These are phyloP conservation scores for Microthlaspi erraticum DNA, from an alignment of 345 rosid genomes.

Conservation along the genomic window DNA sequence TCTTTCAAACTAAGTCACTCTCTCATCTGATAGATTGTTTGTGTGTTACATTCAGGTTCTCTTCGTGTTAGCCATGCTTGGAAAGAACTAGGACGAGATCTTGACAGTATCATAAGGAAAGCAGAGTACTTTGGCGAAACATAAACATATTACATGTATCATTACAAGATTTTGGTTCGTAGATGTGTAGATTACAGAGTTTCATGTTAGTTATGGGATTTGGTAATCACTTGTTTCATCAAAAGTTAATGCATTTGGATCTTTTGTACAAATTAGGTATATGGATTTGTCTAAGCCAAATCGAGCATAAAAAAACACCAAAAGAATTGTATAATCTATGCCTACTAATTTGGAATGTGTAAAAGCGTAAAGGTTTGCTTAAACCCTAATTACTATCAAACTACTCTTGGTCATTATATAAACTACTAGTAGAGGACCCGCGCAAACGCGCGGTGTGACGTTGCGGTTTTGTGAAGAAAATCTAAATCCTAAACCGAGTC, in stretches of 20 bases:
- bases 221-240: slow-evolving; percentile 9
- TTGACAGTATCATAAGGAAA: slow-evolving; percentile 15
- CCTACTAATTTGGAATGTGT: too few species aligned
- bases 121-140: neutral
- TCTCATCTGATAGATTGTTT: neutral
- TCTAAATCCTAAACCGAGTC: too few species aligned
- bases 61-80: slow-evolving; percentile 9
- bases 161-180: slow-evolving; percentile 1
- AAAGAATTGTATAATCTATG: too few species aligned
- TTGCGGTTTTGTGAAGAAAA: too few species aligned
- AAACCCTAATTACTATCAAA: too few species aligned
- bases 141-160: neutral
- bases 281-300: too few species aligned
- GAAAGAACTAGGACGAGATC: slow-evolving; percentile 23
- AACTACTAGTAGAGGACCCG: too few species aligned
- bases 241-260: neutral
- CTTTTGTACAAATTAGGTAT: neutral
- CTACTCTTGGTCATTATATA: too few species aligned
- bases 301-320: too few species aligned
- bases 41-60: slow-evolving; percentile 21
- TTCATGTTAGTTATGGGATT: slow-evolving; percentile 9
- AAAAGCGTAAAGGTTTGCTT: too few species aligned
- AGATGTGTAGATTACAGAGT: slow-evolving; percentile 3
- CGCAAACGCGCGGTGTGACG: too few species aligned
- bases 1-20: slow-evolving; percentile 19